Base-by-base conservation (phyloP, 164 flowering plant genomes). In the Chimonanthus praecox region DNA sequence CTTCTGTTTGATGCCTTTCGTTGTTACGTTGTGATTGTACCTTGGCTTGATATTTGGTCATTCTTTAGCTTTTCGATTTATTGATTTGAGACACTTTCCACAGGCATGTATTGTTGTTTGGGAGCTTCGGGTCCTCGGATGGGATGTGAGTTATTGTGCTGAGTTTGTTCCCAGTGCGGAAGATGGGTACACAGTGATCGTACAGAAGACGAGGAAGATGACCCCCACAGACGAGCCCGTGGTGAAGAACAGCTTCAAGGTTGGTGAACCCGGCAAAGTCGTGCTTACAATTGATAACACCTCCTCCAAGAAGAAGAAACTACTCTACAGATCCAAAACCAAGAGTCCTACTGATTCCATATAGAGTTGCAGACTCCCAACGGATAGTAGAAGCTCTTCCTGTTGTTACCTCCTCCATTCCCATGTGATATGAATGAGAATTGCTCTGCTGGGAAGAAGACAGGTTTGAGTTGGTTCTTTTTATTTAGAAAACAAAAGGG, bases 291-390 rank as follows among this genome's bases (percentile, higher is more conserved):
- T 94, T 5, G 92, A 94, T 72, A 94, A 94, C 83, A 84, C 79
- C 67, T 83, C 85, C 70, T 87, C 95, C n/a, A 94, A 87, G 89
- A 94, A 90, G 89, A 94, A 94, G 94, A 89, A 86, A 82, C 87
- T 94, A 10, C 83, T 94, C 46, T 90, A 91, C 85, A 84, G 98
- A 84, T 90, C 74, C 76, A 94, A 91, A 85, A 86, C 79, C 85
- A 90, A 89, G 72, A 71, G 87, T 58, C 62, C 81, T 45, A 72
- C 80, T 5, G 82, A 79, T 50, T 76, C 54, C 54, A 68, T 48
- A 68, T 68, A 33, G 43, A 68, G 44, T 43, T 43, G 67, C 48
- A 65, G 9, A 16, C 43, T 47, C 9, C 18, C 6, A 18, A 15
- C 4, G 73, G 16, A 72, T 61, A 4, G 64, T 21, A 8, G 15